Percentiles rank a stretch among this genome's conserved stretches.
These are phyloP conservation scores for Schizosaccharomyces cryophilus DNA, from an alignment of 805 yeast species.

Conservation along the genomic window DNA sequence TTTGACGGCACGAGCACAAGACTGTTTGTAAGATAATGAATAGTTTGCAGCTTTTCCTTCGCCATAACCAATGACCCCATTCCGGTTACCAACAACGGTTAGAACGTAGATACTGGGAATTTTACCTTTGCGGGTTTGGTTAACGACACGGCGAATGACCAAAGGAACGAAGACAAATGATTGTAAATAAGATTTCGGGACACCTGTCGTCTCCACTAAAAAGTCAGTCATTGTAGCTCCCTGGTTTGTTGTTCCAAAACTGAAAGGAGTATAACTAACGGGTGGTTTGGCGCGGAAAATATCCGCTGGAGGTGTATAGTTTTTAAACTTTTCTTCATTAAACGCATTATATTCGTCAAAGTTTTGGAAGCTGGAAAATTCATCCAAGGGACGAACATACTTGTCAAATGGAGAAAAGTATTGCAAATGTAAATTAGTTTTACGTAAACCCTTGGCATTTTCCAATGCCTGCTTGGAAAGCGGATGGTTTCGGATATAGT, in stretches of 20 bases:
- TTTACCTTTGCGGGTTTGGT: constrained; percentile 82
- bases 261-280: neutral
- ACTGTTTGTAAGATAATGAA: constrained; percentile 51
- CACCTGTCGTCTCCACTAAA: neutral
- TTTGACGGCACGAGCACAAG: constrained; percentile 84
- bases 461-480: neutral
- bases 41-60: constrained; percentile 75
- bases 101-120: constrained; percentile 58
- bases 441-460: neutral
- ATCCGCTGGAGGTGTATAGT: neutral
- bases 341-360: too few relatives aligned
- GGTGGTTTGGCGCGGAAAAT: neutral
- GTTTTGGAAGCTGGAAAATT: neutral
- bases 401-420: neutral
- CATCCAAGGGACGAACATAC: neutral
- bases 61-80: constrained; percentile 86
- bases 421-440: neutral
- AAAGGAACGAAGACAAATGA: neutral
- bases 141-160: constrained; percentile 42
- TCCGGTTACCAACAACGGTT: constrained; percentile 75
- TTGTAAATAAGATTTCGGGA: neutral
- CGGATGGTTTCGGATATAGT: neutral
- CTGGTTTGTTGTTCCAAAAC: neutral
- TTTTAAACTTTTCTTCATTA: neutral
- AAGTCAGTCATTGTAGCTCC: neutral